Evolutionary conservation across 1,139 yeast genomes (phyloP), one percentile per base, ranked within the genome.

Genomic region (Zhuliangozyma blackwelliae): DNA sequence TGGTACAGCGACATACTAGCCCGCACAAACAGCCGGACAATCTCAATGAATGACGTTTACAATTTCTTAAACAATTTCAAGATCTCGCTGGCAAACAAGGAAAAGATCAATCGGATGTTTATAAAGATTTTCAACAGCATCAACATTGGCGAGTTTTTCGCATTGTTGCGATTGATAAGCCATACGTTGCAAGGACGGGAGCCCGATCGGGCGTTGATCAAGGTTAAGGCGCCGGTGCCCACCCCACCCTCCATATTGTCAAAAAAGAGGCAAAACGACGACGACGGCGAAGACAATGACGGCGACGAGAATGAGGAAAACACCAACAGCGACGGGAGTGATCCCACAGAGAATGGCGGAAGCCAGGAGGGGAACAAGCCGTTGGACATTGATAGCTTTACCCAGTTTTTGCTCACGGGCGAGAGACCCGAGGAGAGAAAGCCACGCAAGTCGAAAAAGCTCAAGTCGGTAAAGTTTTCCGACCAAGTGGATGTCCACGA

Each of bases 121-220:
- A 60, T 63, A 40, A 72, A 75, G 37, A 70, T 75, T 35, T 53
- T 68, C 26, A 54, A 59, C 37, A 70, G 82, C 9, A 64, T 83
- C 39, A 82, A 81, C 49, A 76, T 82, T 40, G 90, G 90, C 5
- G 87, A 82, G 54, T 84, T 84, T 54, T 84, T 79, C 59, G 92
- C 92, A 1, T 65, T 82, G 31, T 55, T 83, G 37, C 65, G 94
- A 49, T 61, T 84, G 28, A 69, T 84, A 20, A 71, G 87, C 11
- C 88, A 81, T 52, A 63, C 76, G 1, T 50, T 75, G 27, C 54
- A 52, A 31, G 80, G 80, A 1, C 48, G 59, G 29, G 56, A 65
- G 12, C 82, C 87, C 1, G 57, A 66, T 21, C 61, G 88, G 47
- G 54, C 56, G 12, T 61, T 82, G 51, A 72, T 84, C 27, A 60